phyloP scores from a whole-genome alignment of 352 stramenopile species.

The Globisporangium paroecandrum region DNA sequence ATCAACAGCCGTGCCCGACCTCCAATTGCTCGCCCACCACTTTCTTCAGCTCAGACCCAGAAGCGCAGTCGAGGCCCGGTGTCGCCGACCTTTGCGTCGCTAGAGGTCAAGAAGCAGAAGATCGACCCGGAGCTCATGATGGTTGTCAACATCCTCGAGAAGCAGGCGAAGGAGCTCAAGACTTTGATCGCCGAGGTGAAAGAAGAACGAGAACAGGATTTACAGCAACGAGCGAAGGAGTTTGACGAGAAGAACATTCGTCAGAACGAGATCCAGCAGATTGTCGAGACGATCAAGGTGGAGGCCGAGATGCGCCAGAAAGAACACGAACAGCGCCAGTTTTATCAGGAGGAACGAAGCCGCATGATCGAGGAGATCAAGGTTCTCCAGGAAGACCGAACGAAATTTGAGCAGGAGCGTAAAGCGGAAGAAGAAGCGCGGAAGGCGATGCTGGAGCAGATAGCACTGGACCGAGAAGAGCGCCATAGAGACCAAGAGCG shows the following conservation, averaged over 20 bases:
- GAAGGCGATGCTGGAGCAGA: constrained; percentile 1
- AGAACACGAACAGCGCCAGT: not conserved
- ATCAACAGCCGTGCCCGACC: not conserved
- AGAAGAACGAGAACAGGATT: not conserved
- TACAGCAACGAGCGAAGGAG: not conserved
- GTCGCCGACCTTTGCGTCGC: not conserved
- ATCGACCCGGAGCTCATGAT: constrained; percentile 12
- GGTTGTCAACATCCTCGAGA: constrained; percentile 13
- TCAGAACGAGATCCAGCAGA: constrained; percentile 4
- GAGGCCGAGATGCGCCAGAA: not conserved
- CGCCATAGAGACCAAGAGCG: not conserved
- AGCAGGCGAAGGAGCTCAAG: constrained; percentile 15
- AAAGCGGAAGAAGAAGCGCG: constrained; percentile 1
- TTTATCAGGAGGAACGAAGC: not conserved
- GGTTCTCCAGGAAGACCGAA: not conserved
- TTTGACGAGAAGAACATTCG: not conserved
- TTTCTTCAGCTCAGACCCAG: not conserved
- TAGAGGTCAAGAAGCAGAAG: constrained; percentile 3
- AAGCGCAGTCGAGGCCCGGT: constrained; percentile 1
- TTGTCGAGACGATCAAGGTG: constrained; percentile 6
- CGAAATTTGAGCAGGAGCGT: not conserved
- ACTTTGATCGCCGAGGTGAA: constrained; percentile 6
- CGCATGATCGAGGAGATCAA: constrained; percentile 2
- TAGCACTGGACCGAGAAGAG: constrained; percentile 8
- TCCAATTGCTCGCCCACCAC: not conserved